Base-by-base conservation (phyloP, 306 rosid species). In the Inga oerstediana region DNA sequence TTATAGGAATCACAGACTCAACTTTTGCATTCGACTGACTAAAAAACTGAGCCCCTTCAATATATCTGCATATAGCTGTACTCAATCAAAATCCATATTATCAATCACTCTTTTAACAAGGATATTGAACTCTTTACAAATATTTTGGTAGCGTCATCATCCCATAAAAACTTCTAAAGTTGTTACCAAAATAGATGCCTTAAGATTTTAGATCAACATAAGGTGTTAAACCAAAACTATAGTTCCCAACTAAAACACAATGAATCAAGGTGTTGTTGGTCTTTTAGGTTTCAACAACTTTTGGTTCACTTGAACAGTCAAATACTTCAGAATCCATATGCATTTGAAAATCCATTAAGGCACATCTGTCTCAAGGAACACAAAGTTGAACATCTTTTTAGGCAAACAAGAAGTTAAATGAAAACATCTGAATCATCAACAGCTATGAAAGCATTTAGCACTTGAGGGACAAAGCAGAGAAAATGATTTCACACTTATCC, bases 41-140 rank as follows among this genome's bases (percentile, higher is more conserved):
- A 66, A 89, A 92, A 48, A 91, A 66, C 4, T 77, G 93, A 85
- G 93, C 90, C 37, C 98, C 98, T 89, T 89, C 78, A 75, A 95
- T 90, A 77, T 89, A 93, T 91, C 97, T 94, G 84, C 85, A 88
- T 48, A 74, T 77, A 85, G 78, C 46, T 62, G 32, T 27, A 73
- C 22, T 80, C 59, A 78, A 65, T 41, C 78, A 46, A 72, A 72
- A 72, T 75, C 67, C 67, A 75, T 52, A 73, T 67, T 70, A 64
- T 17, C 7, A 14, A 59, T 59, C 39, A 20, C 56, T 69, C 15
- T 3, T 69, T 37, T 9, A 39, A 69, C 30, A 24, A 45, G 37
- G 39, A 67, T 34, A 77, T 15, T 44, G 2, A 65, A 75, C 34
- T 70, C 41, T 45, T 34, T 22, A 37, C 16, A 4, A 64, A 74